Conservation (phyloP, 1,284 basidiomycete genomes). For the Cystobasidium pallidum region DNA sequence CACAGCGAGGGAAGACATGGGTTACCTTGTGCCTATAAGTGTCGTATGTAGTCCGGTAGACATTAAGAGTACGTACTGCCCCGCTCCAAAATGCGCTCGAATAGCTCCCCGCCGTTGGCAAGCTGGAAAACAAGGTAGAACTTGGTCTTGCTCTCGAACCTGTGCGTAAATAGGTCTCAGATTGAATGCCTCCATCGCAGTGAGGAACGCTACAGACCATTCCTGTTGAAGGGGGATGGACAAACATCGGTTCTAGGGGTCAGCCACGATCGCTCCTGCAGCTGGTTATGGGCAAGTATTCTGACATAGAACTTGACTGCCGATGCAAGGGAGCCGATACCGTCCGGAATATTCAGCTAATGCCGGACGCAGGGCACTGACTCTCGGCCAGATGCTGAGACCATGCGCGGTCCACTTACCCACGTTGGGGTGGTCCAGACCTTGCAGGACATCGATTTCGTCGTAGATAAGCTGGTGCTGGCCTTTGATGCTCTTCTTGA, state of each 20-base stretch:
- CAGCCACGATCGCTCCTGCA: neutral
- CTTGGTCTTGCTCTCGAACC: conserved; percentile 87
- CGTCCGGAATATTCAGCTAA: too few relatives aligned
- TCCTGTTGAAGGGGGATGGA: conserved; percentile 7
- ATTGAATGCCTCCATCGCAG: too few relatives aligned
- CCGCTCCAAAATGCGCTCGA: conserved; percentile 75
- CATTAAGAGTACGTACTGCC: conserved; percentile 61
- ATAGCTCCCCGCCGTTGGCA: conserved; percentile 74
- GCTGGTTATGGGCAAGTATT: too few relatives aligned
- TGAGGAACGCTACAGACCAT: neutral
- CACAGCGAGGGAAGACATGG: neutral
- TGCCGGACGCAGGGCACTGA: too few relatives aligned
- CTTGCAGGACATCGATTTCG: conserved; percentile 87
- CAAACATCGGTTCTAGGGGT: neutral
- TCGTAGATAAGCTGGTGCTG: conserved; percentile 79
- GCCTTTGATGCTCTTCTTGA: conserved; percentile 76
- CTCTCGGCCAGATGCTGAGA: too few relatives aligned
- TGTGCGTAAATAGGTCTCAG: conserved; percentile 66
- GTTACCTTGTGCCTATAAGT: too few relatives aligned
- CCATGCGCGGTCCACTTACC: conserved; percentile 55
- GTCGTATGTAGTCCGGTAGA: too few relatives aligned
- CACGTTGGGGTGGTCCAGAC: conserved; percentile 83
- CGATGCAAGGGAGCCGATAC: too few relatives aligned
- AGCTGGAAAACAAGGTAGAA: conserved; percentile 91
- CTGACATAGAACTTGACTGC: conserved; percentile 42